phyloP scores from a whole-genome alignment of 2,329 filamentous ascomycete species.

The Xylaria sp. region DNA sequence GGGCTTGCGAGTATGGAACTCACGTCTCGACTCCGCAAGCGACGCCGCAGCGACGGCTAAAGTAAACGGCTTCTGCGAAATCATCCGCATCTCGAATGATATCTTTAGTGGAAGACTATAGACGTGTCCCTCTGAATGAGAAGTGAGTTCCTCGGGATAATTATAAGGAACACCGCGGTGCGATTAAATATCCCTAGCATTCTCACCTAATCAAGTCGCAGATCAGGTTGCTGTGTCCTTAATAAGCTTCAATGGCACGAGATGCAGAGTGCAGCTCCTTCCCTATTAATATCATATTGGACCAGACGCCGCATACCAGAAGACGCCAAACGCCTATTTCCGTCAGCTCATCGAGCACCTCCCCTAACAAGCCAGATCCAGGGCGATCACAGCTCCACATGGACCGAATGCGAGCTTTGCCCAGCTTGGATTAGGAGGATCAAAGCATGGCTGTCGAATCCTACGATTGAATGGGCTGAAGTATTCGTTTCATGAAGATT shows the following conservation, averaged over 20 bases:
- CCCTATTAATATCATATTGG: constrained; percentile 4
- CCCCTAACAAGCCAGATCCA: constrained; percentile 17
- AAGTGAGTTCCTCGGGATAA: neutral
- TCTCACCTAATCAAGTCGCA: constrained; percentile 2
- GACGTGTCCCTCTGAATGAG: neutral
- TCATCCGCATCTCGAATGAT: constrained; percentile 26
- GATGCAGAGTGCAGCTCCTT: neutral
- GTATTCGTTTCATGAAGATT: neutral
- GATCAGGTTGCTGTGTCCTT: neutral
- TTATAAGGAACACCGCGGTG: neutral
- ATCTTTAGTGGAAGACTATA: neutral
- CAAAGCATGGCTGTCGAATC: constrained; percentile 10
- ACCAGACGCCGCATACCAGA: constrained; percentile 11
- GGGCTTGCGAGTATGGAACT: neutral
- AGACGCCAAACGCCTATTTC: neutral
- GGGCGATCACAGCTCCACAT: constrained; percentile 29
- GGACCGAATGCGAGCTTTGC: neutral
- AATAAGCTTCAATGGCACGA: neutral
- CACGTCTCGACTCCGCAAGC: constrained; percentile 30
- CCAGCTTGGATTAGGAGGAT: neutral
- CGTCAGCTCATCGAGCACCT: constrained; percentile 20
- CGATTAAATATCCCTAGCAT: neutral
- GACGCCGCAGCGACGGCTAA: constrained; percentile 27
- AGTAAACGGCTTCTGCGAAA: constrained; percentile 8
- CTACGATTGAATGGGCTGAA: neutral